Evolutionary conservation across 805 yeast genomes (phyloP), one percentile per base, ranked within the genome.

Genomic region (Candida takata): DNA sequence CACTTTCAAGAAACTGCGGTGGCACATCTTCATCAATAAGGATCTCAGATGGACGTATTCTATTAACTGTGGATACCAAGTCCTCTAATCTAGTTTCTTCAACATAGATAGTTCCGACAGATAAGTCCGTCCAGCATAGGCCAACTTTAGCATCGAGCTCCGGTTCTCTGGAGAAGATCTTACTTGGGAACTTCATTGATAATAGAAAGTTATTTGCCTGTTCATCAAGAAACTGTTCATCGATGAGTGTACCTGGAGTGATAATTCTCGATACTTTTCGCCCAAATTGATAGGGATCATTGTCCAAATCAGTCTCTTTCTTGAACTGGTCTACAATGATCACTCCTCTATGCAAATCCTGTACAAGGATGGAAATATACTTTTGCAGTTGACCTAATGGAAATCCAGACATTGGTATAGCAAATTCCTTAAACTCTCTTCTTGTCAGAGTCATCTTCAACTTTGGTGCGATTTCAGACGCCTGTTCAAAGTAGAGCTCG

Each of bases 171-270:
- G 58, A 48, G 58, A 64, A 49, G 44, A 68, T 49, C 57, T 61
- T 61, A 19, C 64, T 68, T 0, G 87, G 84, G 36, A 82, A 69
- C 7, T 72, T 69, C 11, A 90, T 66, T 5, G 84, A 72, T 17
- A 81, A 63, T 24, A 90, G 60, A 52, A 68, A 86, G 50, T 87
- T 85, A 47, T 83, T 83, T 32, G 73, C 70, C 40, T 74, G 74
- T 38, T 74, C 75, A 53, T 86, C 83, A 50, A 90, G 62, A 42
- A 90, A 79, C 0, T 82, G 77, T 48, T 90, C 97, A 50, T 85
- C 95, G 9, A 90, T 72, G 24, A 90, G 69, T 0, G 97, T 90
- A 1, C 98, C 98, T 0, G 97, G 96, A 0, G 97, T 81, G 2
- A 92, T 75, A 7, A 90, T 74, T 28, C 97, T 64, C 6, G 85